Percentiles rank a stretch among this genome's conserved stretches.
Conservation (phyloP, 2,329 filamentous ascomycete species). For the Talaromyces marneffei region DNA sequence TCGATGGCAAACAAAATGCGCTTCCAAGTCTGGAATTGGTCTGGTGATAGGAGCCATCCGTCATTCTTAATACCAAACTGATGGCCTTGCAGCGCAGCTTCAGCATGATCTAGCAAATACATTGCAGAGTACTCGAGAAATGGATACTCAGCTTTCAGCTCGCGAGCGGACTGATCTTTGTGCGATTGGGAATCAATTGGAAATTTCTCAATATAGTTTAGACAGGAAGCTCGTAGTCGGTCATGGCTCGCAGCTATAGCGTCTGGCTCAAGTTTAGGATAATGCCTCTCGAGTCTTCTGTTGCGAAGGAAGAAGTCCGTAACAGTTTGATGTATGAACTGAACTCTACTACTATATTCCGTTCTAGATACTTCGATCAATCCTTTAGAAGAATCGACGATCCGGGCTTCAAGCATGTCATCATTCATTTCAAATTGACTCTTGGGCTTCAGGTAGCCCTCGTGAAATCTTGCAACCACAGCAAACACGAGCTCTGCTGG, state of each 20-base stretch:
- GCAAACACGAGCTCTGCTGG: not conserved
- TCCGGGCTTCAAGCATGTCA: not conserved
- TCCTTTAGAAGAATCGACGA: not conserved
- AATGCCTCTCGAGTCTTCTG: not conserved
- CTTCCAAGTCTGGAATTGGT: not conserved
- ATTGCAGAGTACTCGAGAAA: not conserved
- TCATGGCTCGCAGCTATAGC: not conserved
- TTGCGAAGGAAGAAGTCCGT: not conserved
- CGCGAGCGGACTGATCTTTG: not conserved
- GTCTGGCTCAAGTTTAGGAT: not conserved
- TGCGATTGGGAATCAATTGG: not conserved
- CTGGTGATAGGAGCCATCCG: not conserved
- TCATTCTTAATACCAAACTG: not conserved
- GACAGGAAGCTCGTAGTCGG: conserved; percentile 22
- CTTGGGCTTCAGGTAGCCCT: not conserved
- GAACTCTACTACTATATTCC: not conserved
- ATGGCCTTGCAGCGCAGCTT: not conserved
- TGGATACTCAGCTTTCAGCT: not conserved
- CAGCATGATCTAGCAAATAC: not conserved
- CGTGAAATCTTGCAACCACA: not conserved
- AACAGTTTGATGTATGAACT: not conserved
- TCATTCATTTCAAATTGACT: not conserved
- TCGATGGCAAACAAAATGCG: not conserved
- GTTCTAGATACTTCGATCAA: not conserved
- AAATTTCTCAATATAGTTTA: conserved; percentile 15